These are phyloP conservation scores for Talaromyces rugulosus DNA, from an alignment of 2,329 filamentous ascomycete genomes.

Conservation along the genomic window DNA sequence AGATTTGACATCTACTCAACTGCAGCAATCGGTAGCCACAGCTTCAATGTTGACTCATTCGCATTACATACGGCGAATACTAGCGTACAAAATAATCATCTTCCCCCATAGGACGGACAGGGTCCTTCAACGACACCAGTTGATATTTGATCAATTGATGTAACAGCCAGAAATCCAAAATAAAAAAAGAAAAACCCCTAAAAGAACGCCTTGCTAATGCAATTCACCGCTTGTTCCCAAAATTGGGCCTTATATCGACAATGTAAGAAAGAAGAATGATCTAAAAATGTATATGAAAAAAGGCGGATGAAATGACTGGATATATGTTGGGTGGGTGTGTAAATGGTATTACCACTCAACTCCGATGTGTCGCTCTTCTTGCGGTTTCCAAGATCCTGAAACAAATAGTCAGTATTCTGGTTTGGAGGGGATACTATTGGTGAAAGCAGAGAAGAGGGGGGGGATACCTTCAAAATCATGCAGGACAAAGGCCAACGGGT, in stretches of 20 bases:
- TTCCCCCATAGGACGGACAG: no score
- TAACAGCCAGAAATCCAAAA: neutral
- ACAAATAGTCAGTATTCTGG: neutral
- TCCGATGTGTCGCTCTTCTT: constrained; percentile 12
- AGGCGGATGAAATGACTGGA: neutral
- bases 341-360: neutral
- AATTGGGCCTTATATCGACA: neutral
- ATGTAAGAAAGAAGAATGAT: neutral
- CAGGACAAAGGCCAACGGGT: constrained; percentile 96
- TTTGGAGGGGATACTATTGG: no score
- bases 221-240: neutral
- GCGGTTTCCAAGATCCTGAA: constrained; percentile 36
- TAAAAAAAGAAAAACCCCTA: neutral
- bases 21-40: no score
- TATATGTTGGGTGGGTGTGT: neutral
- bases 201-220: constrained; percentile 16
- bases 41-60: neutral
- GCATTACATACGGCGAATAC: neutral
- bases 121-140: neutral
- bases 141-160: neutral
- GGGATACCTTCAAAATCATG: constrained; percentile 84
- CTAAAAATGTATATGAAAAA: neutral
- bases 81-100: neutral
- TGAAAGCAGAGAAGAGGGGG: neutral
- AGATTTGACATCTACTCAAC: neutral